Evolutionary conservation across 352 stramenopile genomes (phyloP).

Genomic region (Globisporangium abappressorium): DNA sequence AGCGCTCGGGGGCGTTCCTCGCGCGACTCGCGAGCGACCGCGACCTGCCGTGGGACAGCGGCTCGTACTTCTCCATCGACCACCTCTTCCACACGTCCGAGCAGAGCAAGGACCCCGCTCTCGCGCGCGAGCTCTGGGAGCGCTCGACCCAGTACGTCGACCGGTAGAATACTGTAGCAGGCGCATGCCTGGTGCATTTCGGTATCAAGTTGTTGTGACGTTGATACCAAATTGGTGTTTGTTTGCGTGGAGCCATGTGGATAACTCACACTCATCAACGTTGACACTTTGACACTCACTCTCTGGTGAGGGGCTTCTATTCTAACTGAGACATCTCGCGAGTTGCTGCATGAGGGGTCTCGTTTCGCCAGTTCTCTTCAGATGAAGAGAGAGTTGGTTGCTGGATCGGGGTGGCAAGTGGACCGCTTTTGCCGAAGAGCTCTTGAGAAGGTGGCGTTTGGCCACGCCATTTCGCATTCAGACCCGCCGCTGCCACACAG

Average conservation of each 20-base stretch:
- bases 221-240: not conserved
- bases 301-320: not conserved
- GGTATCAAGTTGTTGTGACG: not conserved
- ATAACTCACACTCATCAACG: not conserved
- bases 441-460: conserved; percentile 1
- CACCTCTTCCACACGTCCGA: conserved; percentile 31
- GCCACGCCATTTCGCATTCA: not conserved
- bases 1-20: conserved; percentile 32
- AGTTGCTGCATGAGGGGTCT: not conserved
- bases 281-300: not conserved
- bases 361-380: not conserved
- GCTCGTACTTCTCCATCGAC: conserved; percentile 35
- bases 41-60: conserved; percentile 29
- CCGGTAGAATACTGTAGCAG: not conserved
- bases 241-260: not conserved
- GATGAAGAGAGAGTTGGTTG: not conserved
- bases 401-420: not conserved
- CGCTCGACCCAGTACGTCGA: conserved; percentile 19
- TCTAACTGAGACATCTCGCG: not conserved
- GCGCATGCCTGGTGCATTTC: not conserved
- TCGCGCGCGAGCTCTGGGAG: conserved; percentile 31
- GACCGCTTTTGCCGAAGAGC: not conserved
- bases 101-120: conserved; percentile 26
- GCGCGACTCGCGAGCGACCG: conserved; percentile 31
- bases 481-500: not conserved